Evolutionary conservation across 2,329 filamentous ascomycete genomes (phyloP), one percentile per base, ranked within the genome.

Genomic region (Fusarium agapanthi): DNA sequence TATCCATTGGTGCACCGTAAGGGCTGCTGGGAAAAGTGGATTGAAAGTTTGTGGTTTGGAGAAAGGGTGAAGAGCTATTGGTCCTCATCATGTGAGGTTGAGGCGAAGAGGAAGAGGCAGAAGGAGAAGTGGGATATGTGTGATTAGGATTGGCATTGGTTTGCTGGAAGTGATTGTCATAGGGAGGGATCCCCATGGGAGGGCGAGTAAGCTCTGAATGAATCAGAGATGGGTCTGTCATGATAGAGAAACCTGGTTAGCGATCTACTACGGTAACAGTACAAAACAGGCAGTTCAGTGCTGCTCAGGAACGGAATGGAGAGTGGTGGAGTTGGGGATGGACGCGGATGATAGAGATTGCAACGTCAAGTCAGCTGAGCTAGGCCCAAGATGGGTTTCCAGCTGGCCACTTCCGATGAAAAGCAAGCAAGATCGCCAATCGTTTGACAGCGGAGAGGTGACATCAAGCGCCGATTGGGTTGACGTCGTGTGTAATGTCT

Each of bases 31-130:
- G 79, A 69, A 84, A 86, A 69, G 82, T 83, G 45, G 86, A 86
- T 73, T 88, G 86, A 76, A 86, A 90, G 70, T 82, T 79, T 47
- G 85, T 83, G 71, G 83, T 85, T 71, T 88, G 88, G 67, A 92
- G 85, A 77, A 90, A 92, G 7, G 92, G 92, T n/a, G 92, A 93
- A 20, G 88, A 86, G 78, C 88, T 90, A 69, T 86, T 87, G 61
- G 84, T 86, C 76, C 89, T 84, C 76, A 84, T 80, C 79, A 80
- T 81, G 77, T 72, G 83, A 76, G 72, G 84, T 82, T 84, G 87
- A 34, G 84, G 87, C 40, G 83, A 86, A 22, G 88, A 87, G 34
- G 80, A 79, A 43, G 90, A 89, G 57, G 89, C 86, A n/a, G 89
- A 88, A 8, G 92, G 91, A 4, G 92, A 93, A 47, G 88, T 84